These are phyloP conservation scores for Trypanosomatidae sp. DNA, from an alignment of 208 protist species.

Conservation along the genomic window DNA sequence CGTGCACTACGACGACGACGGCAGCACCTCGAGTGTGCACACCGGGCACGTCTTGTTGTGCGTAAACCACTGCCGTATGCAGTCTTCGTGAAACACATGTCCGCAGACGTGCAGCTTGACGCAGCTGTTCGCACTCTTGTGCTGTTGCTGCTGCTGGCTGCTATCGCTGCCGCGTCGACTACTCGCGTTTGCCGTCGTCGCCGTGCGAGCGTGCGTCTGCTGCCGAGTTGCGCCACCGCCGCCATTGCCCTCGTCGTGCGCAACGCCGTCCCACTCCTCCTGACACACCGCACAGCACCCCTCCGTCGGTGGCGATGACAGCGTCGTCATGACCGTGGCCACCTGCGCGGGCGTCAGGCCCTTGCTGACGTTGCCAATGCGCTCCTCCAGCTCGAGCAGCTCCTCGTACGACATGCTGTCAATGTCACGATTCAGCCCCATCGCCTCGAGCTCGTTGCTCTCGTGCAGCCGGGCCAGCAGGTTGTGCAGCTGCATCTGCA, in stretches of 20 bases:
- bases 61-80: conserved; percentile 52
- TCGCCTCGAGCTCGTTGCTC: conserved; percentile 19
- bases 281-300: conserved; percentile 57
- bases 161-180: neutral
- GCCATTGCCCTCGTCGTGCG: neutral
- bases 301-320: conserved; percentile 6
- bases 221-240: neutral
- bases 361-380: conserved; percentile 74
- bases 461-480: conserved; percentile 16
- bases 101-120: conserved; percentile 34
- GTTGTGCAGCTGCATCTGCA: conserved; percentile 10
- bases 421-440: conserved; percentile 50
- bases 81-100: conserved; percentile 57
- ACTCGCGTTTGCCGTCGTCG: neutral
- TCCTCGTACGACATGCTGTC: conserved; percentile 85
- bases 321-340: conserved; percentile 9
- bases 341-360: conserved; percentile 27
- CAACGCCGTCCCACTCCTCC: conserved; percentile 15
- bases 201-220: neutral
- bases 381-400: conserved; percentile 67
- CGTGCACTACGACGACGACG: neutral
- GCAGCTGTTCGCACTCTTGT: conserved; percentile 2
- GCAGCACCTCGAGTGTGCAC: conserved; percentile 47
- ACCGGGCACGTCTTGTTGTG: conserved; percentile 60
- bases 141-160: neutral